Evolutionary conservation across 192 early-diverging fungal species (phyloP).

Genomic region (Gamsiella multidivaricata): DNA sequence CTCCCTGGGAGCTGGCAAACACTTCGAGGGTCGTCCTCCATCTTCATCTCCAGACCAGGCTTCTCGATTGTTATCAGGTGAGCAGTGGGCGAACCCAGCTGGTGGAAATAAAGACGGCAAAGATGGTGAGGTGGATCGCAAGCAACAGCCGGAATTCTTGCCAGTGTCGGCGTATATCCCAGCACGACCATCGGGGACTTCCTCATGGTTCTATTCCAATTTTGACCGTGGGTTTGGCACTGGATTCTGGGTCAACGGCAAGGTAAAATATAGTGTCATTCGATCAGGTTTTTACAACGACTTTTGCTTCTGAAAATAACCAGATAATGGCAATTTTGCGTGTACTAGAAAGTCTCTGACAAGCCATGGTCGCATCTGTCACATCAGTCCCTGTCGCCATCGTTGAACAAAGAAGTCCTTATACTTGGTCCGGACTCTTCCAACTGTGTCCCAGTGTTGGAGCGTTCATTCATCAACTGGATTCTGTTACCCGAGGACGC

Average conservation of each 20-base stretch:
- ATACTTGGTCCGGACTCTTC: not conserved
- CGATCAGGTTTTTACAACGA: no score
- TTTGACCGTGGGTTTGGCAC: slow-evolving; percentile 67
- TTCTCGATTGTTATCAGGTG: not conserved
- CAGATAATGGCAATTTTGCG: not conserved
- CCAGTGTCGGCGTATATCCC: slow-evolving; percentile 59
- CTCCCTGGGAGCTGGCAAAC: slow-evolving; percentile 9
- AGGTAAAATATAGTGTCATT: slow-evolving; percentile 39
- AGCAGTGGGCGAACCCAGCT: not conserved
- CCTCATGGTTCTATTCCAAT: slow-evolving; percentile 59
- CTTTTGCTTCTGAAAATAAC: no score
- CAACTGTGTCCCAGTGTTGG: no score
- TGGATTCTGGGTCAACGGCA: slow-evolving; percentile 58
- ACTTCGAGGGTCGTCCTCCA: slow-evolving; percentile 26
- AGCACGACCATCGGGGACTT: slow-evolving; percentile 48
- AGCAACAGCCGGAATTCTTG: no score
- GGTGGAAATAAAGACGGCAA: not conserved
- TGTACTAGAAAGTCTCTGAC: slow-evolving; percentile 43
- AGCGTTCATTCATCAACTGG: slow-evolving; percentile 7
- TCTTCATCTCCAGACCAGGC: slow-evolving; percentile 6
- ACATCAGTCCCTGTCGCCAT: slow-evolving; percentile 60
- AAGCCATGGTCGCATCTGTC: slow-evolving; percentile 63
- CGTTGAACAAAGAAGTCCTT: slow-evolving; percentile 33
- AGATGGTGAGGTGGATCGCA: not conserved
- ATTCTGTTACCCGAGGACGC: slow-evolving; percentile 24